Base-by-base conservation (phyloP, 495 filamentous ascomycete species). In the Podospora bellae-mahoneyi region DNA sequence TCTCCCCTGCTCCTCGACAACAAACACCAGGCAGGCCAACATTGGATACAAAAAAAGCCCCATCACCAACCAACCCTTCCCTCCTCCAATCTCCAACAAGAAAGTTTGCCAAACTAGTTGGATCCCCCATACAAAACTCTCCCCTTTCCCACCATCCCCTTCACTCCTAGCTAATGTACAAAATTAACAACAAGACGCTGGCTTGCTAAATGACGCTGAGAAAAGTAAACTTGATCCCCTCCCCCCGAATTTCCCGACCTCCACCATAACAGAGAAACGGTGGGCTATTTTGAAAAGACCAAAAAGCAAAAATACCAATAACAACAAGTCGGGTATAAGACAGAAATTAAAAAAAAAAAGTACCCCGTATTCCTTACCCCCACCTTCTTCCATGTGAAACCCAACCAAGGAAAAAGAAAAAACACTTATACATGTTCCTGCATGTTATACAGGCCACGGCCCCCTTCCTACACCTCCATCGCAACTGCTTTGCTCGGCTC, bases 381-480 rank as follows among this genome's bases (percentile, higher is more conserved):
- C 54, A 5, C n/a, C 61, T 27, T 19, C 64, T 28, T 57, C 68
- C 4, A 34, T 39, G 30, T 68, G 20, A 64, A 62, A 44, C 59
- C n/a, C n/a, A 30, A 44, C 32, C 23, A 28, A 48, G 3, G 56
- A 61, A 32, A 61, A 15, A 34, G 20, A 28, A 61, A 61, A 61
- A 13, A 61, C 30, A 5, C 5, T 15, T 16, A 28, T 28, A 32
- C 59, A 27, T 18, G 6, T 27, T 32, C 59, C 4, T 0, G 26
- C 26, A 32, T 27, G 26, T 26, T 23, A 23, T 27, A 59, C 56
- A 59, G 26, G 56, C 56, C 19, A 27, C 9, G 20, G 26, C 56
- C 19, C 7, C 56, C 56, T 39, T 61, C 65, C 73, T 76, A 82
- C 54, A 72, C 76, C 70, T 83, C 80, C 69, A 78, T 64, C 32